Evolutionary conservation across 2,329 filamentous ascomycete species (phyloP).

Genomic region (Calonectria multiphialidica): DNA sequence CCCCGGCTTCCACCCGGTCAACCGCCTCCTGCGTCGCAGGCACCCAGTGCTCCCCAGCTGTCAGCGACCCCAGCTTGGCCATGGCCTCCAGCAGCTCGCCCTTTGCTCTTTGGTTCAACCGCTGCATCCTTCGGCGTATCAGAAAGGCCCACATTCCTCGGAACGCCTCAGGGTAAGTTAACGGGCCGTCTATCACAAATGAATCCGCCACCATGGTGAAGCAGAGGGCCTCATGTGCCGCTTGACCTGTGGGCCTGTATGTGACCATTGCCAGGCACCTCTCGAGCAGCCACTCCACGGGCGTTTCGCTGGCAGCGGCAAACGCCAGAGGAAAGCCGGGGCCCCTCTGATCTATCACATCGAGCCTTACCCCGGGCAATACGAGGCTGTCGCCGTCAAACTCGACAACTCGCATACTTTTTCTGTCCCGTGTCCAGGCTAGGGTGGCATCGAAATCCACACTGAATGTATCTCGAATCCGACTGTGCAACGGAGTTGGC

Average conservation of each 20-base stretch:
- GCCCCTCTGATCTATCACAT: background rate
- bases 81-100: background rate
- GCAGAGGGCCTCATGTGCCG: constrained; percentile 13
- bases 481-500: constrained; percentile 7
- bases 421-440: background rate
- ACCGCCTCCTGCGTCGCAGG: background rate
- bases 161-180: constrained; percentile 6
- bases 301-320: background rate
- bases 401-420: background rate
- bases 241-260: constrained; percentile 6
- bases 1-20: background rate
- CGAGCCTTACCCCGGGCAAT: constrained; percentile 6
- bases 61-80: background rate
- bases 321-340: constrained; percentile 2
- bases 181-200: constrained; percentile 11
- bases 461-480: background rate
- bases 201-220: constrained; percentile 7
- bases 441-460: constrained; percentile 9
- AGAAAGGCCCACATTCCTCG: constrained; percentile 12
- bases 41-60: constrained; percentile 1
- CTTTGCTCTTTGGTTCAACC: background rate
- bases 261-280: background rate
- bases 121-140: background rate
- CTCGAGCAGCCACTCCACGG: background rate
- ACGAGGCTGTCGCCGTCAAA: constrained; percentile 10